Evolutionary conservation across 768 basidiomycete species (phyloP).

Genomic region (Antrodiella citrinella): DNA sequence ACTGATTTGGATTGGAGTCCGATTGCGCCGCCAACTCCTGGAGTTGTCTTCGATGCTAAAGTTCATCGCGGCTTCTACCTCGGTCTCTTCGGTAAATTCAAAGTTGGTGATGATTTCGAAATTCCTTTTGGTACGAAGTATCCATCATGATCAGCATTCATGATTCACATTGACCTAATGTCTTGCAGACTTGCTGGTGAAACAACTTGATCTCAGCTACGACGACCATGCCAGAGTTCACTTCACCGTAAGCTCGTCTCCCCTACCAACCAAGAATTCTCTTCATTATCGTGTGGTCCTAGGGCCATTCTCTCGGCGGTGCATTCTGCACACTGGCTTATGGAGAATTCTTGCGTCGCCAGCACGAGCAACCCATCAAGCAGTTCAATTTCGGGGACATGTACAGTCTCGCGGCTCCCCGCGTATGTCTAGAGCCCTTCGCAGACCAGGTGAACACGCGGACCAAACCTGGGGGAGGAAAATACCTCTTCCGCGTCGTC

Average conservation of each 20-base stretch:
- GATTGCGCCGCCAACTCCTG: too few species aligned
- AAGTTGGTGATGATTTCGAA: not conserved
- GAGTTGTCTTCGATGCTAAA: not conserved
- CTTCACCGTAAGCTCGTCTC: conserved; percentile 3
- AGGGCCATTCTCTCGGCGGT: conserved; percentile 9
- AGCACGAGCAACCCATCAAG: not conserved
- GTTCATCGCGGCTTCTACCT: conserved; percentile 2
- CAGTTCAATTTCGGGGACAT: conserved; percentile 5
- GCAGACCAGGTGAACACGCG: not conserved
- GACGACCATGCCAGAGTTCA: not conserved
- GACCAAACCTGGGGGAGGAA: conserved; percentile 1
- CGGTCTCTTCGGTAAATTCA: conserved; percentile 3
- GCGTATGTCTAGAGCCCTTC: conserved; percentile 4
- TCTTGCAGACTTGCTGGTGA: conserved; percentile 1
- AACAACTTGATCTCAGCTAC: not conserved
- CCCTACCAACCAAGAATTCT: not conserved
- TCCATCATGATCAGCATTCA: not conserved
- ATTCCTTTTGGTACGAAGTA: conserved; percentile 3
- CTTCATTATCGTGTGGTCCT: too few species aligned
- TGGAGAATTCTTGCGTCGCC: conserved; percentile 7
- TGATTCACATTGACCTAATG: not conserved
- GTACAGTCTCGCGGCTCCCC: conserved; percentile 3
- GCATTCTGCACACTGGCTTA: conserved; percentile 5
- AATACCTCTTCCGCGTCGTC: conserved; percentile 9
- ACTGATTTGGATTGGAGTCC: conserved; percentile 1